Evolutionary conservation across 176 grass and related monocot genomes (phyloP), one percentile per base, ranked within the genome.

Genomic region (Panicum miliaceum): DNA sequence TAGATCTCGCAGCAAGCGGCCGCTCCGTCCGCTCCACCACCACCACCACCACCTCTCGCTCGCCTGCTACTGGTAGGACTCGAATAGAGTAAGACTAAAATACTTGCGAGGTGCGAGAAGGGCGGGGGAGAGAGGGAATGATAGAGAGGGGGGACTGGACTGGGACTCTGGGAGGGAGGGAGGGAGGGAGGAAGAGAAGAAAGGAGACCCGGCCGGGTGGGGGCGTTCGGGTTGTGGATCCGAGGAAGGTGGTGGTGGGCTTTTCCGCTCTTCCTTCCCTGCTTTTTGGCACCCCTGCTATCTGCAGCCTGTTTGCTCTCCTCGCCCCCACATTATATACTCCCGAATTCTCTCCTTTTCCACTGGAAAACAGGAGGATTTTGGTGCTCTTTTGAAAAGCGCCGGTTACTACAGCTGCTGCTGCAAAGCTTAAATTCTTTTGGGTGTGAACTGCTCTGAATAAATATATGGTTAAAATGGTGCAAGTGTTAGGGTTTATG

Each of bases 171-270:
- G 54, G 54, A 58, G 53, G 14, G 64, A 23, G 20, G 54, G 54
- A 58, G 53, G 14, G 64, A 23, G 40, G 76, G 40, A 37, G 68
- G 59, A 50, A 65, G 45, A 69, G 23, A 57, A n/a, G 54, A 74
- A 53, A 56, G 72, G 71, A 75, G 70, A 46, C 12, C 46, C 64
- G 35, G n/a, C n/a, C n/a, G 64, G 78, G 57, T 68, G 64, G 77
- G 77, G 76, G 66, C 40, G 68, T 23, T 53, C 29, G 78, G 84
- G 84, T 84, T 84, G 85, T 71, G 89, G 89, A 90, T 90, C 89
- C 89, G 83, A 90, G 88, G 80, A 90, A 86, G 89, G 84, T 80
- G 84, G 81, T 73, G 71, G 15, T 90, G 89, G 80, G 68, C 89
- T 90, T 90, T 87, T 85, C 68, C 60, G 82, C 76, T 80, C 71